Base-by-base conservation (phyloP, 2,329 filamentous ascomycete genomes). In the Aspergillus fijiensis region DNA sequence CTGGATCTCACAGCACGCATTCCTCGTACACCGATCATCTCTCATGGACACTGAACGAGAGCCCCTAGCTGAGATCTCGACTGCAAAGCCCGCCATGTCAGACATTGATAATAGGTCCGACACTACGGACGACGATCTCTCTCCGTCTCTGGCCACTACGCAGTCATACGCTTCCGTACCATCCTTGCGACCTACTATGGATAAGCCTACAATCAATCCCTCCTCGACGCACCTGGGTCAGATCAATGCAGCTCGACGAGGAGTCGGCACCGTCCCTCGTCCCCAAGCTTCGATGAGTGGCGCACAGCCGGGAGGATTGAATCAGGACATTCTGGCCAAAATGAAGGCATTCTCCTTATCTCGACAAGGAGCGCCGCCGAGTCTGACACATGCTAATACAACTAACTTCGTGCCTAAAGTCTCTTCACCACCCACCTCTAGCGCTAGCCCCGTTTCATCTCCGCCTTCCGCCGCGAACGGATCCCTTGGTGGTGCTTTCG, bases 201-300 rank as follows among this genome's bases (percentile, higher is more conserved):
- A 74, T 58, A 52, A 63, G 29, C n/a, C 63, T 2, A 64, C 68
- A 59, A 92, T 96, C 86, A 91, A 86, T 58, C 79, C 89, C 6
- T 92, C 87, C n/a, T 96, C 92, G n/a, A 95, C 89, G 29, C 88
- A 91, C 47, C 81, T 93, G 4, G 92, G 92, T 47, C 85, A 90
- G 60, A 80, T 96, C 69, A 92, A 88, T 74, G 85, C 86, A 52
- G 87, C 86, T 45, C 80, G 87, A 64, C 80, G 85, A 69, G 73
- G 71, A 31, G 68, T 62, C n/a, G 63, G 65, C 23, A 60, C 69
- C 19, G 59, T 69, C 54, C 60, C 65, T 39, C 73, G 69, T 16
- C 69, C 65, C 5, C 68, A 68, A 11, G 62, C 74, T 6, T 76
- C 74, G 3, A 72, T 76, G 68, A 74, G 72, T 45, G 64, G 69